phyloP scores from a whole-genome alignment of 495 filamentous ascomycete species.

The Penicillium riverlandense region DNA sequence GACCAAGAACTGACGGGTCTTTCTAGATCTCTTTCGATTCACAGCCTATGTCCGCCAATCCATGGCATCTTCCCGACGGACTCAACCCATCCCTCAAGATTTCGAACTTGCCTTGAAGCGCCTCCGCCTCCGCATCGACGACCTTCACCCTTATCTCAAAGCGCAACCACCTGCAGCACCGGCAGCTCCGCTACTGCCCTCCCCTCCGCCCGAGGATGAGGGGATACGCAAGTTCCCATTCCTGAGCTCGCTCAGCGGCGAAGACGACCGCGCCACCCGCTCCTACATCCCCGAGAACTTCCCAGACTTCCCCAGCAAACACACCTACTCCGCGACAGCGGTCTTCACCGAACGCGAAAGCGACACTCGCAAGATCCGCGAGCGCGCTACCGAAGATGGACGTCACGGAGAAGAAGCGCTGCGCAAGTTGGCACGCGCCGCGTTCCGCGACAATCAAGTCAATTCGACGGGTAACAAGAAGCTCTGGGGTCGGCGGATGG shows the following conservation, averaged over 20 bases:
- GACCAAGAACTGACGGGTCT: slow-evolving; percentile 2
- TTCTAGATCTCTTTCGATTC: slow-evolving; percentile 51
- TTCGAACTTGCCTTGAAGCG: slow-evolving; percentile 56
- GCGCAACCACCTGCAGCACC: slow-evolving; percentile 22
- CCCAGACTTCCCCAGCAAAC: slow-evolving; percentile 62
- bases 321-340: slow-evolving; percentile 64
- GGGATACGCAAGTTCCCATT: slow-evolving; percentile 34
- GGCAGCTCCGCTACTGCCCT: slow-evolving; percentile 30
- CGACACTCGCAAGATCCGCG: slow-evolving; percentile 65
- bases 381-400: slow-evolving; percentile 66
- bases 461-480: slow-evolving; percentile 34
- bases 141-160: slow-evolving; percentile 36
- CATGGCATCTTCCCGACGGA: slow-evolving; percentile 54
- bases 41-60: slow-evolving; percentile 50
- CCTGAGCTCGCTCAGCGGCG: slow-evolving; percentile 47
- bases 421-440: slow-evolving; percentile 53
- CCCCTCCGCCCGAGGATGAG: slow-evolving; percentile 40
- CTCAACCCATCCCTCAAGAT: slow-evolving; percentile 57
- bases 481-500: slow-evolving; percentile 34
- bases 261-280: slow-evolving; percentile 38
- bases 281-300: slow-evolving; percentile 60
- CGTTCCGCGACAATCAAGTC: slow-evolving; percentile 35
- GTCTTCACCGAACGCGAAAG: slow-evolving; percentile 58
- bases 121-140: slow-evolving; percentile 22
- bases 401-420: slow-evolving; percentile 67